Conservation (phyloP, 371 early-diverging fungal species). For the Scutellospora calospora region DNA sequence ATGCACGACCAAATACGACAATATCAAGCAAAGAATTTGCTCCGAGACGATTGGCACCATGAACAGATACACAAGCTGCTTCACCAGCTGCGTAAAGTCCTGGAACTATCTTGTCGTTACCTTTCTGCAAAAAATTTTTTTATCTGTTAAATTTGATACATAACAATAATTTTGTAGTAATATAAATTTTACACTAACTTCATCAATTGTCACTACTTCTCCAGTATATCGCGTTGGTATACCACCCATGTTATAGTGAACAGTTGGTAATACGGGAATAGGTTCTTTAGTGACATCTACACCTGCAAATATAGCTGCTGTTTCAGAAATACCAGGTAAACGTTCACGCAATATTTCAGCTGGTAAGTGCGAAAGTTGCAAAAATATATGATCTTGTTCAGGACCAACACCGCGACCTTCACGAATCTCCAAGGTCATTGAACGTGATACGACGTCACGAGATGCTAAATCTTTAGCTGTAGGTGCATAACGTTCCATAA, state of each 20-base stretch:
- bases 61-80: conserved; percentile 93
- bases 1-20: conserved; percentile 97
- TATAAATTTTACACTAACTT: conserved; percentile 56
- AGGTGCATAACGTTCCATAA: conserved; percentile 99
- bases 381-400: conserved; percentile 95
- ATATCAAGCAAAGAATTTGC: conserved; percentile 97
- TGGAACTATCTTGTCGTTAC: conserved; percentile 84
- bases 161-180: background rate
- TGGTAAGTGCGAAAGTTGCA: conserved; percentile 96
- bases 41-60: conserved; percentile 98
- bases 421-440: conserved; percentile 98
- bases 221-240: conserved; percentile 98
- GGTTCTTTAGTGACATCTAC: conserved; percentile 99
- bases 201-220: conserved; percentile 84
- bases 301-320: conserved; percentile 97
- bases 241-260: conserved; percentile 99
- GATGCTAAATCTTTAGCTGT: conserved; percentile 98
- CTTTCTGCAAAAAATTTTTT: conserved; percentile 53
- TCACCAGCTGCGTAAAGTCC: conserved; percentile 97
- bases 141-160: background rate
- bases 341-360: conserved; percentile 93
- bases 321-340: conserved; percentile 98
- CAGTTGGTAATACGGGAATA: conserved; percentile 98
- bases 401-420: conserved; percentile 98
- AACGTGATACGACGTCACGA: conserved; percentile 97